Conservation (phyloP, 176 grass and related monocot species). For the Melocanna baccifera region DNA sequence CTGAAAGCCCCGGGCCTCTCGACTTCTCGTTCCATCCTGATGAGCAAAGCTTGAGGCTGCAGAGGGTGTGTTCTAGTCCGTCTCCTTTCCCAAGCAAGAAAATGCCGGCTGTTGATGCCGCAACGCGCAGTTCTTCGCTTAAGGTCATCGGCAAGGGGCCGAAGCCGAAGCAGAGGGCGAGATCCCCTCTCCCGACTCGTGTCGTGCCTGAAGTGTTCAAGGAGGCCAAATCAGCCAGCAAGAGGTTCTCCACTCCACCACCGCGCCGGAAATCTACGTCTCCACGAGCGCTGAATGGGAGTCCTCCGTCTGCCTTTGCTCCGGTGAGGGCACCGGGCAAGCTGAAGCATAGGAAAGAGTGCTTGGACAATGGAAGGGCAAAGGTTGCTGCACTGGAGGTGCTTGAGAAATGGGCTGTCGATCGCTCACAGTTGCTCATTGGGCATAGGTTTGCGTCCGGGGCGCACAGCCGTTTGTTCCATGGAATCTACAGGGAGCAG, state of each 20-base stretch:
- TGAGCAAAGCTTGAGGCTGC: constrained; percentile 27
- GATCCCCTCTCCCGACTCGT: constrained; percentile 53
- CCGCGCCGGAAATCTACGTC: constrained; percentile 47
- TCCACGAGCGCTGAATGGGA: neutral
- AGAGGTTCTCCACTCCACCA: constrained; percentile 76
- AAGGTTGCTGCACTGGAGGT: constrained; percentile 50
- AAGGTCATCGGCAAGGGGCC: neutral
- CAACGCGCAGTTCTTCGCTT: neutral
- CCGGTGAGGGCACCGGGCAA: constrained; percentile 24
- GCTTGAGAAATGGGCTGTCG: constrained; percentile 49
- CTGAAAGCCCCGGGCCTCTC: neutral
- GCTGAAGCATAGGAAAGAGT: constrained; percentile 54
- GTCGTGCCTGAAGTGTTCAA: constrained; percentile 57
- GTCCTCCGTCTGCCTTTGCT: neutral
- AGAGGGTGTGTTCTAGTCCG: constrained; percentile 41
- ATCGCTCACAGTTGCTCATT: constrained; percentile 67
- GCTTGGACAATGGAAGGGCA: constrained; percentile 39
- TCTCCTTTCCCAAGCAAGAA: constrained; percentile 38
- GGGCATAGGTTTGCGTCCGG: constrained; percentile 72
- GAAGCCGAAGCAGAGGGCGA: constrained; percentile 45
- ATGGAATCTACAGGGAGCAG: constrained; percentile 68
- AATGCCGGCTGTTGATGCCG: neutral
- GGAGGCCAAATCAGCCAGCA: constrained; percentile 61
- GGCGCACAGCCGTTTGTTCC: constrained; percentile 71
- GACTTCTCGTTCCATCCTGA: constrained; percentile 62